Evolutionary conservation across 1,139 yeast species (phyloP).

Genomic region (Suhomyces yuchorum): DNA sequence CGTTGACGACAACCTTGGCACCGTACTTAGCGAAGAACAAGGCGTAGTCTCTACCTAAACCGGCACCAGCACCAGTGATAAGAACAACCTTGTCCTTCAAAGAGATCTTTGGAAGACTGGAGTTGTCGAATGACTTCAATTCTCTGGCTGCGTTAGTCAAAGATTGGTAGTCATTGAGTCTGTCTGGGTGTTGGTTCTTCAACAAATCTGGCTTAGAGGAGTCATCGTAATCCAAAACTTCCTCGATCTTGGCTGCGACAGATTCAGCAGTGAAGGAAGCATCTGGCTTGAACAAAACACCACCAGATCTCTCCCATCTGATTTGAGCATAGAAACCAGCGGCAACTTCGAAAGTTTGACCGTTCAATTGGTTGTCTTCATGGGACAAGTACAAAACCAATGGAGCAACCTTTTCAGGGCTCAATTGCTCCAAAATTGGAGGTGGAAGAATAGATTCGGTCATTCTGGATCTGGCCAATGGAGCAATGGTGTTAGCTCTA

Average conservation of each 20-base stretch:
- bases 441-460: constrained; percentile 89
- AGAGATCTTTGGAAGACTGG: constrained; percentile 53
- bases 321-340: constrained; percentile 93
- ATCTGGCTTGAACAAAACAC: constrained; percentile 82
- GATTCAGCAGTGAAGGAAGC: constrained; percentile 81
- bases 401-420: constrained; percentile 90
- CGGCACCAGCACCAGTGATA: constrained; percentile 95
- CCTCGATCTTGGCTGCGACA: constrained; percentile 67
- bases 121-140: constrained; percentile 57
- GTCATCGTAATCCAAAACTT: constrained; percentile 63
- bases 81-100: constrained; percentile 84
- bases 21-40: constrained; percentile 83
- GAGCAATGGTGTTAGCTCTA: constrained; percentile 84
- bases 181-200: constrained; percentile 65
- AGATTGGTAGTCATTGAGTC: constrained; percentile 60
- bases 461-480: constrained; percentile 95
- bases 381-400: constrained; percentile 80
- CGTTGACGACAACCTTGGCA: constrained; percentile 94
- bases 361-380: constrained; percentile 59
- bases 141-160: constrained; percentile 54
- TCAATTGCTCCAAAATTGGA: constrained; percentile 74
- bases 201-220: constrained; percentile 53
- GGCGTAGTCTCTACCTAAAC: constrained; percentile 92
- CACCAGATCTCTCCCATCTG: constrained; percentile 93
- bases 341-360: constrained; percentile 87